phyloP scores from a whole-genome alignment of 495 filamentous ascomycete genomes.

The Hyphodiscus hymeniophilus region DNA sequence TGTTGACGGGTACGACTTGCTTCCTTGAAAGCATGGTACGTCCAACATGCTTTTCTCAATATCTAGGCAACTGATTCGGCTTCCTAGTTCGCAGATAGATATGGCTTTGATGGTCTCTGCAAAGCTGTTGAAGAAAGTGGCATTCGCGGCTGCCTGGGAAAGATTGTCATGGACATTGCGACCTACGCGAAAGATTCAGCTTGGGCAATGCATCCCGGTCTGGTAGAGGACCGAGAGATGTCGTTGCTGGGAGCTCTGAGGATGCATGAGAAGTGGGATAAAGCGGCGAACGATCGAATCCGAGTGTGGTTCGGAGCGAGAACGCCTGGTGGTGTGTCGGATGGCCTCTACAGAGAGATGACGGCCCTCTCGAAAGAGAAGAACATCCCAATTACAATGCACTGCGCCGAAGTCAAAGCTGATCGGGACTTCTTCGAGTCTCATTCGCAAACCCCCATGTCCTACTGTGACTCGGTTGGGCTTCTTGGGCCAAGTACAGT shows the following conservation, averaged over 20 bases:
- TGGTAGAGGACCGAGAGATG: conserved; percentile 36
- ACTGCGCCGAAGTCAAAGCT: conserved; percentile 24
- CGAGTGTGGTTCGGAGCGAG: conserved; percentile 43
- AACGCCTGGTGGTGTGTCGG: conserved; percentile 41
- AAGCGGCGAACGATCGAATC: conserved; percentile 33
- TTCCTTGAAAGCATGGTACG: conserved; percentile 41
- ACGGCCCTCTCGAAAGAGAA: conserved; percentile 28
- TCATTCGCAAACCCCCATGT: conserved; percentile 35
- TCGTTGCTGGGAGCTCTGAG: conserved; percentile 33
- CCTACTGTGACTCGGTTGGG: conserved; percentile 32
- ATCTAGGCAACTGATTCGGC: not conserved
- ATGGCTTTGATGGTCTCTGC: conserved; percentile 38
- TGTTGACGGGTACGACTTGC: conserved; percentile 42
- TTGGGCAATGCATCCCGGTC: conserved; percentile 42
- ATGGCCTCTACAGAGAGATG: conserved; percentile 38
- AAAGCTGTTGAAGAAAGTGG: conserved; percentile 39
- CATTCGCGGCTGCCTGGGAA: conserved; percentile 38
- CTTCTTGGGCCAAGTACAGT: conserved; percentile 31
- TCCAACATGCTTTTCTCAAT: not conserved
- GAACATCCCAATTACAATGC: conserved; percentile 24
- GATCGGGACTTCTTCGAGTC: conserved; percentile 37
- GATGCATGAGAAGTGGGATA: conserved; percentile 42
- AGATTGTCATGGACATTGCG: conserved; percentile 30
- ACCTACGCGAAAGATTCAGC: conserved; percentile 36
- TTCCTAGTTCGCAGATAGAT: conserved; percentile 31